Evolutionary conservation across 116 monocot genomes (phyloP), one percentile per base, ranked within the genome.

Genomic region (Cymodocea nodosa): DNA sequence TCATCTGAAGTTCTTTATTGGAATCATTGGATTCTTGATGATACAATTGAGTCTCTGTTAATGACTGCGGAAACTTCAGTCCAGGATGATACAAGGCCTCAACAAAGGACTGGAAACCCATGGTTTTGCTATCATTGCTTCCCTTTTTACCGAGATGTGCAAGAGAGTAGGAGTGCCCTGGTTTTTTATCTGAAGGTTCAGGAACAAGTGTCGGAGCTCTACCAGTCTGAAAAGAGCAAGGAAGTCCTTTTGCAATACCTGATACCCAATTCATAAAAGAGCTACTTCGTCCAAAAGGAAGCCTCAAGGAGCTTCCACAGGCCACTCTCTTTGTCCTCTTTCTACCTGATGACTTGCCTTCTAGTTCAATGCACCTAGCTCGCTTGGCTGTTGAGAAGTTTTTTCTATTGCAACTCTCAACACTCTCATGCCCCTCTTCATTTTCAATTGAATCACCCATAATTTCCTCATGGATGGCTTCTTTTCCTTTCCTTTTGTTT

Each of bases 241-340:
- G 30, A 64, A 66, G 35, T 5, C 77, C 77, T 20, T 73, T 83
- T 0, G 67, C 67, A 25, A 87, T 66, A 52, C 71, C 55, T 20
- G 80, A 75, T 25, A 87, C 73, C 83, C 83, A 87, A 62, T 83
- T 83, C 50, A 73, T 67, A 63, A 87, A 87, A 54, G 83, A 87
- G 55, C 75, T 80, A 25, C 36, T 71, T 15, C 68, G 54, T 50
- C 51, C 71, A 13, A 39, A 8, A 10, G 72, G 59, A 35, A 64
- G 40, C 24, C 65, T 69, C 36, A 16, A 57, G 44, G 63, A 58
- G 35, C 35, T 67, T 50, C 61, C 67, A 50, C 75, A 49, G 12
- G 11, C 61, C 65, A 62, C 52, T 22, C 18, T 70, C 54, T 73
- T 78, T 16, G 37, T 17, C 60, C 64, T 78, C 68, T 77, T 86